Percentiles rank a stretch among this genome's conserved stretches.
phyloP scores from a whole-genome alignment of 306 rosid species.

The Vigna mungo region DNA sequence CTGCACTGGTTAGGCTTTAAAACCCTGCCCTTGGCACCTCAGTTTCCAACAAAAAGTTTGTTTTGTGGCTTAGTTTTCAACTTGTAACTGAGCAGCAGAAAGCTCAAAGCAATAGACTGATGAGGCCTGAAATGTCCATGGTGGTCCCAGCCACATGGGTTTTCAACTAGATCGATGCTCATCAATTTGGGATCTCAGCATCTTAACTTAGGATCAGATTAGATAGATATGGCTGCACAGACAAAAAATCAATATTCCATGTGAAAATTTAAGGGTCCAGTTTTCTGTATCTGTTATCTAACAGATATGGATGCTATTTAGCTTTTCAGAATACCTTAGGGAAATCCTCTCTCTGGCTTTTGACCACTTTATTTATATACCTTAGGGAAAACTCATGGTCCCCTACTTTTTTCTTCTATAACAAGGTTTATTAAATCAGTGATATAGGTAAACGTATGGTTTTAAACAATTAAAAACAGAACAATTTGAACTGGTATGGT shows the following conservation, averaged over 20 bases:
- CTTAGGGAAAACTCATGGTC: slow-evolving; percentile 25
- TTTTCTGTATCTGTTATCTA: slow-evolving; percentile 30
- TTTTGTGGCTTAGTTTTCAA: slow-evolving; percentile 3
- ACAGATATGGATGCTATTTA: slow-evolving; percentile 15
- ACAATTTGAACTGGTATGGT: slow-evolving; percentile 9
- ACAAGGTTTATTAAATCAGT: slow-evolving; percentile 2
- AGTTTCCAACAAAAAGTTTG: slow-evolving; percentile 16
- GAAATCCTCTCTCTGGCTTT: slow-evolving; percentile 27
- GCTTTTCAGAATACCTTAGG: slow-evolving; percentile 12
- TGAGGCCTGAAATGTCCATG: slow-evolving; percentile 27
- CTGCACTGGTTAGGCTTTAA: not conserved
- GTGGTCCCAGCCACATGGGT: slow-evolving; percentile 44
- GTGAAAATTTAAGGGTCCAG: slow-evolving; percentile 43
- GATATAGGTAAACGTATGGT: not conserved
- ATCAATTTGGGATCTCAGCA: slow-evolving; percentile 36
- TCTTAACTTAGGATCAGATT: slow-evolving; percentile 45
- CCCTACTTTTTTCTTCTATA: slow-evolving; percentile 7
- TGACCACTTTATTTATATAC: slow-evolving; percentile 37
- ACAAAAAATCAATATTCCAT: slow-evolving; percentile 40
- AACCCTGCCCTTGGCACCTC: not conserved
- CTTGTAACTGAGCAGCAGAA: not conserved
- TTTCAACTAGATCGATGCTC: slow-evolving; percentile 2
- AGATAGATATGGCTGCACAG: slow-evolving; percentile 41
- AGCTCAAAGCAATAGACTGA: slow-evolving; percentile 25
- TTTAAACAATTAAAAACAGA: slow-evolving; percentile 27